Conservation (phyloP, 495 filamentous ascomycete genomes). For the Saxophila tyrrhenica region DNA sequence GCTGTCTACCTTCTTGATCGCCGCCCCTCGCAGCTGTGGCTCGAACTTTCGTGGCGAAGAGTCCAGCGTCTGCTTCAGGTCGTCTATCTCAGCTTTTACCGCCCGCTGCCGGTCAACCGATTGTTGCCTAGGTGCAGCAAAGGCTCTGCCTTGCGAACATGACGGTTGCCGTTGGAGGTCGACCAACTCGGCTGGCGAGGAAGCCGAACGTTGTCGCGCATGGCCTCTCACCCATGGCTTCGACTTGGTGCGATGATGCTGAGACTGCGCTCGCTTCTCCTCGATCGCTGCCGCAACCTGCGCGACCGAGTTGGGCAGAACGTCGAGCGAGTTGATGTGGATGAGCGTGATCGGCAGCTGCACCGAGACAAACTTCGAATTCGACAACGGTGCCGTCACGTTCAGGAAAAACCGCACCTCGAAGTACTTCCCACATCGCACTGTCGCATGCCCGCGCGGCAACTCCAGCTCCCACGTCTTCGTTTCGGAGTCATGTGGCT, state of each 20-base stretch:
- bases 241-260: conserved; percentile 8
- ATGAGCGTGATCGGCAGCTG: conserved; percentile 46
- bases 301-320: conserved; percentile 46
- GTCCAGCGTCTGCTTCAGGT: conserved; percentile 25
- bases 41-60: conserved; percentile 24
- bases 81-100: conserved; percentile 23
- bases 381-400: conserved; percentile 33
- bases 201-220: conserved; percentile 10
- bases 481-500: conserved; percentile 35
- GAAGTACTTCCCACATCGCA: conserved; percentile 39
- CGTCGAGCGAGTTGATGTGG: conserved; percentile 50
- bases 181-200: conserved; percentile 4
- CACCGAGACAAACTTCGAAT: conserved; percentile 38
- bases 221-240: background rate
- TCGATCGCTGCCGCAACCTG: conserved; percentile 47
- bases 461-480: conserved; percentile 43
- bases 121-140: conserved; percentile 30
- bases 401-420: conserved; percentile 45
- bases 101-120: conserved; percentile 28
- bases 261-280: conserved; percentile 29
- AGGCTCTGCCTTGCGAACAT: conserved; percentile 31
- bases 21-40: conserved; percentile 4
- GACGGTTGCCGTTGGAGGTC: conserved; percentile 20
- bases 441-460: conserved; percentile 39
- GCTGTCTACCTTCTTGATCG: conserved; percentile 7